A percentile compares a stretch with the other conserved stretches of the same genome.
phyloP scores from a whole-genome alignment of 306 rosid species.

The Pterocarpus santalinus region DNA sequence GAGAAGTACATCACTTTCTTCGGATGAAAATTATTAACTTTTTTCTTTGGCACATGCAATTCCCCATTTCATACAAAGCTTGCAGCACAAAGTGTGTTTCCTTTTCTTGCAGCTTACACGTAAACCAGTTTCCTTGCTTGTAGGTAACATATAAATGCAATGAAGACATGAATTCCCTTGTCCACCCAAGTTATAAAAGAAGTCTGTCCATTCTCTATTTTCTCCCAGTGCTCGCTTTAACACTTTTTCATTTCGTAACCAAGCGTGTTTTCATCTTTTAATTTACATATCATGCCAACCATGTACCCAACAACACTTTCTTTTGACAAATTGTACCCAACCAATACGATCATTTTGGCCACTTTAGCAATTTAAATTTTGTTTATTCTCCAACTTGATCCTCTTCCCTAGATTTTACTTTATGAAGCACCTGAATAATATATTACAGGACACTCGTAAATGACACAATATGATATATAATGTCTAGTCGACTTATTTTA shows the following conservation, averaged over 20 bases:
- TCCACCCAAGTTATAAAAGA: neutral
- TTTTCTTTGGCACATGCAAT: neutral
- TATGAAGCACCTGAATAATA: neutral
- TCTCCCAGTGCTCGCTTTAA: no score
- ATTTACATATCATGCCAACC: neutral
- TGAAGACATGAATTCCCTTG: neutral
- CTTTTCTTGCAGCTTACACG: conserved; percentile 15
- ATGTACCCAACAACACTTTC: neutral
- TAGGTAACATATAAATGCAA: neutral
- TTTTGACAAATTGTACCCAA: no score
- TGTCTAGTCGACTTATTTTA: neutral
- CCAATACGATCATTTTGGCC: neutral
- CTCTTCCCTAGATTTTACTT: neutral
- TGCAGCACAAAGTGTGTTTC: neutral
- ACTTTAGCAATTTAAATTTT: neutral
- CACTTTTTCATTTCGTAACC: neutral
- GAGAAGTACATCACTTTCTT: no score
- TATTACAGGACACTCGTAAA: neutral
- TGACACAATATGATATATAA: neutral
- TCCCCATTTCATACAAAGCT: neutral
- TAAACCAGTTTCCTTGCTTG: neutral
- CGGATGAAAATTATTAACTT: no score
- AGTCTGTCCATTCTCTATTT: neutral
- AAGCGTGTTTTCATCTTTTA: neutral
- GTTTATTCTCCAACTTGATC: neutral